A percentile compares a stretch with the other conserved stretches of the same genome.
Conservation (phyloP, 345 rosid genomes). For the Anacardium occidentale region DNA sequence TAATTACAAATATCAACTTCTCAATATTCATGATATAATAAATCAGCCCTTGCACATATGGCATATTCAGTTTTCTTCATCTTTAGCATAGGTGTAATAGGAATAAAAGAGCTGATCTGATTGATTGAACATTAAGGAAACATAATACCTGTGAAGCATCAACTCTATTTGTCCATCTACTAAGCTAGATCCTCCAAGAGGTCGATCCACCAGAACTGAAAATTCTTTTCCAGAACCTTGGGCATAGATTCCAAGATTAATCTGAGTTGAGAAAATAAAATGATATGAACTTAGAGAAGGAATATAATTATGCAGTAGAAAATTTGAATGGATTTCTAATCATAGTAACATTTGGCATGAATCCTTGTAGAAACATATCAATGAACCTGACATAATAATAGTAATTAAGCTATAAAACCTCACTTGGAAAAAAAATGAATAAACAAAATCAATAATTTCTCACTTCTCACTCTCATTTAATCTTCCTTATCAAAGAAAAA, state of each 20-base stretch:
- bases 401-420: background rate
- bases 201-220: constrained; percentile 87
- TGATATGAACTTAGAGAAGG: background rate
- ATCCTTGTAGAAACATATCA: background rate
- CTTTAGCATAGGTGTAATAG: background rate
- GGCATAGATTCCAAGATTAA: constrained; percentile 84
- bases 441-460: background rate
- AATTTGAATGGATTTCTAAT: constrained; percentile 8
- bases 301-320: background rate
- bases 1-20: background rate
- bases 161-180: constrained; percentile 93
- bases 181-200: constrained; percentile 87
- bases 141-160: constrained; percentile 83
- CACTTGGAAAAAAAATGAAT: background rate
- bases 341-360: background rate
- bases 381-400: background rate
- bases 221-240: constrained; percentile 73
- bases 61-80: constrained; percentile 2
- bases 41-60: background rate
- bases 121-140: constrained; percentile 1
- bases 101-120: constrained; percentile 1
- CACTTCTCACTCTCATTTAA: background rate
- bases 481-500: background rate
- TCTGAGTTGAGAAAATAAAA: constrained; percentile 42
- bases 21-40: background rate